Percentiles rank a stretch among this genome's conserved stretches.
phyloP scores from a whole-genome alignment of 371 early-diverging fungal genomes.

The Mucor saturninus region DNA sequence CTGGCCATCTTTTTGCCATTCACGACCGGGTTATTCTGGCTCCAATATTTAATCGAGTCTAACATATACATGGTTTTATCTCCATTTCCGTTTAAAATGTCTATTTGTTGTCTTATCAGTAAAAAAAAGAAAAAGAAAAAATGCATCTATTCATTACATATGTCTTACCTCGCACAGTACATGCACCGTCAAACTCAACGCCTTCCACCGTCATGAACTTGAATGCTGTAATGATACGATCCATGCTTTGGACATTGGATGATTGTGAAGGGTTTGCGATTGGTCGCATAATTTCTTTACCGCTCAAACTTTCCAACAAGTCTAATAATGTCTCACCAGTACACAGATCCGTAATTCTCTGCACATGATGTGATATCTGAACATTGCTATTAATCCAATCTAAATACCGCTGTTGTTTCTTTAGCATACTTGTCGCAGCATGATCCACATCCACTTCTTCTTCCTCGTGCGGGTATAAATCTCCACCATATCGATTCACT shows the following conservation, averaged over 20 bases:
- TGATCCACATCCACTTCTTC: neutral
- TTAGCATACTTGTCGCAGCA: neutral
- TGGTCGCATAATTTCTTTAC: slow-evolving; percentile 41
- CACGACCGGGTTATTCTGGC: neutral
- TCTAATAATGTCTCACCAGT: slow-evolving; percentile 56
- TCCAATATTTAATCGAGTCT: slow-evolving; percentile 43
- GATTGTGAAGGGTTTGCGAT: slow-evolving; percentile 19
- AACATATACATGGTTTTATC: slow-evolving; percentile 49
- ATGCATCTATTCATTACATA: neutral
- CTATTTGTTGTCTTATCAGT: slow-evolving; percentile 13
- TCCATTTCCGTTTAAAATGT: slow-evolving; percentile 55
- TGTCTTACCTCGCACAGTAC: slow-evolving; percentile 56
- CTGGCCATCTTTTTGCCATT: slow-evolving; percentile 32
- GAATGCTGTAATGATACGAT: slow-evolving; percentile 64
- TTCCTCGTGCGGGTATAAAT: neutral
- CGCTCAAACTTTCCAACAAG: slow-evolving; percentile 55
- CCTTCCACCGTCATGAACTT: slow-evolving; percentile 67
- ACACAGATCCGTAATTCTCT: slow-evolving; percentile 44
- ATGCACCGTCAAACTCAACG: slow-evolving; percentile 55
- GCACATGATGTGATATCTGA: slow-evolving; percentile 18
- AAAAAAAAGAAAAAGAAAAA: too few species aligned
- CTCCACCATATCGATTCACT: slow-evolving; percentile 2
- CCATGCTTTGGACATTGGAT: slow-evolving; percentile 43
- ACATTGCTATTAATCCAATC: slow-evolving; percentile 62
- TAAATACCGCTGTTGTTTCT: slow-evolving; percentile 40